phyloP scores from a whole-genome alignment of 176 grass and related monocot species.

The Themeda triandra region DNA sequence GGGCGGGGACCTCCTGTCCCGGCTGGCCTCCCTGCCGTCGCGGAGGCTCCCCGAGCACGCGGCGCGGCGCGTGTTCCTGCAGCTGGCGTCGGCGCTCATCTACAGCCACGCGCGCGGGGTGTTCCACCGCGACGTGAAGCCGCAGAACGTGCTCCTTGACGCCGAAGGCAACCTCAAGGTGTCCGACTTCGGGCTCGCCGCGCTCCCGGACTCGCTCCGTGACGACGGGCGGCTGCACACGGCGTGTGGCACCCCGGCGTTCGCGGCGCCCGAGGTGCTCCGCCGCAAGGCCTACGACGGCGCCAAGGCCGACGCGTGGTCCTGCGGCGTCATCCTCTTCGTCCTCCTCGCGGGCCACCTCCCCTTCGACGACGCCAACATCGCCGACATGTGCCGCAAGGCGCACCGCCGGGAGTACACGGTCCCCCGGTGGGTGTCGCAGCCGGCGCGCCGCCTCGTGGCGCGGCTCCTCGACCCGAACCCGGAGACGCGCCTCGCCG shows the following conservation, averaged over 20 bases:
- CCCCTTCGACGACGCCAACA: slow-evolving; percentile 91
- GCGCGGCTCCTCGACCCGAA: slow-evolving; percentile 78
- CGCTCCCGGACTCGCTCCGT: slow-evolving; percentile 71
- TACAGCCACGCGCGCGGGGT: slow-evolving; percentile 92
- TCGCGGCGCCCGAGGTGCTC: slow-evolving; percentile 78
- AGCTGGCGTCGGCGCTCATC: slow-evolving; percentile 74
- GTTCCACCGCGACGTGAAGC: slow-evolving; percentile 90
- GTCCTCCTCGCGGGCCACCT: slow-evolving; percentile 69
- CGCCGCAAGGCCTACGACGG: slow-evolving; percentile 78
- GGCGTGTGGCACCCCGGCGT: slow-evolving; percentile 81
- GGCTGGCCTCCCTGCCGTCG: slow-evolving; percentile 36
- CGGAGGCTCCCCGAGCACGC: slow-evolving; percentile 61
- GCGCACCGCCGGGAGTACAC: slow-evolving; percentile 64
- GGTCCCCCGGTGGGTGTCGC: slow-evolving; percentile 60
- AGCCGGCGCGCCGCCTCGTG: slow-evolving; percentile 54
- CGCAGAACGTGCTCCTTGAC: slow-evolving; percentile 89
- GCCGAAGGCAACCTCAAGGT: slow-evolving; percentile 67
- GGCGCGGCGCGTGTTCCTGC: slow-evolving; percentile 62
- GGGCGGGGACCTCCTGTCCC: slow-evolving; percentile 66
- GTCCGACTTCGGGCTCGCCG: slow-evolving; percentile 91
- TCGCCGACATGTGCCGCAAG: slow-evolving; percentile 70
- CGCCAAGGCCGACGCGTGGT: slow-evolving; percentile 86
- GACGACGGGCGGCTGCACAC: slow-evolving; percentile 69
- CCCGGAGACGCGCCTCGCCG: slow-evolving; percentile 64
- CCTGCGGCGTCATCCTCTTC: slow-evolving; percentile 94